These are phyloP conservation scores for Leptodermis oblonga DNA, from an alignment of 257 asterid genomes.

Conservation along the genomic window DNA sequence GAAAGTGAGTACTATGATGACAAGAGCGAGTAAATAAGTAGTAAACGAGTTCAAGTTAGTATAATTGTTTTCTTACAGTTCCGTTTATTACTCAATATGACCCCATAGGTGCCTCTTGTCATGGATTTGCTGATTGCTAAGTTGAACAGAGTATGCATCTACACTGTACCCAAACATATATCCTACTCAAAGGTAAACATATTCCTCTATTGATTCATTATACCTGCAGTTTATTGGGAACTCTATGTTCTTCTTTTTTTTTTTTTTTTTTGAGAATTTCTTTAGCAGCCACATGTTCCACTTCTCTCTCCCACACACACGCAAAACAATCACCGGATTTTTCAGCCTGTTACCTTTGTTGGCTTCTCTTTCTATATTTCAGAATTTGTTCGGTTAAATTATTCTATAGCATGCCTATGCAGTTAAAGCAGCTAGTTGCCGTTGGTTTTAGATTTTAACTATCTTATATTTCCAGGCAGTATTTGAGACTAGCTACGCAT, in stretches of 20 bases:
- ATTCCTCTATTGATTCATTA: constrained; percentile 7
- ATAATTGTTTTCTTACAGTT: neutral
- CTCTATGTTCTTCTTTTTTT: neutral
- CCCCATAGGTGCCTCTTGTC: constrained; percentile 57
- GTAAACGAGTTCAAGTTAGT: neutral
- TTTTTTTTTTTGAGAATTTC: neutral
- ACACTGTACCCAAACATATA: constrained; percentile 81
- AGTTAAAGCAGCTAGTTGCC: neutral
- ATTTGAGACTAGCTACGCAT: constrained; percentile 51
- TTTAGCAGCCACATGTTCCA: neutral
- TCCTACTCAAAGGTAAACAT: constrained; percentile 54
- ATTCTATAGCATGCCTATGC: neutral
- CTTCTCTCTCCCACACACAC: neutral
- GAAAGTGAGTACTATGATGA: neutral
- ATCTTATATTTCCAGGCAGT: constrained; percentile 40
- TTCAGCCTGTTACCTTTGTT: neutral
- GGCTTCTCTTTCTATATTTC: constrained; percentile 5
- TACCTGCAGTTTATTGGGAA: neutral
- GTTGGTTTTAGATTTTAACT: neutral
- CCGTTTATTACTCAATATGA: constrained; percentile 16
- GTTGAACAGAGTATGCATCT: constrained; percentile 78
- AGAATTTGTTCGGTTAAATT: neutral
- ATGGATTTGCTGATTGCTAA: constrained; percentile 79
- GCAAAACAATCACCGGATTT: neutral
- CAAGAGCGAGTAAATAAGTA: neutral